Base-by-base conservation (phyloP, 768 basidiomycete species). In the Neoboletus subvelutipes region DNA sequence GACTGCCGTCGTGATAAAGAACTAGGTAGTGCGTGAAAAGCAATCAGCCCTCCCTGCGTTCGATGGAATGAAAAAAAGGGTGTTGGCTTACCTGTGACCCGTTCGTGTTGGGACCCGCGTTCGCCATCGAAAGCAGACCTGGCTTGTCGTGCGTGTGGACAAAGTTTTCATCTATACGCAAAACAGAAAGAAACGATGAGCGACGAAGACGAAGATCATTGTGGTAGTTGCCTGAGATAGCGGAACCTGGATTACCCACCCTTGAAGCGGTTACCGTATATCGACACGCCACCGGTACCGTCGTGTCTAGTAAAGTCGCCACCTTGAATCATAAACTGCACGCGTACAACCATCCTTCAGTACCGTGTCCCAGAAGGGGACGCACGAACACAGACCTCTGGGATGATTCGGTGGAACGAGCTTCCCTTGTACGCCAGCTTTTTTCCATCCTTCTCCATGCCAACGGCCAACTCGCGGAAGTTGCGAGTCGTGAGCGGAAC, bases 81-180 rank as follows among this genome's bases (percentile, higher is more conserved):
- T 2, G 11, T 24, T 28, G 1, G 62, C 76, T 53, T 51, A 85
- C 82, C 71, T 90, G 90, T 15, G 89, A 92, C 36, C 92, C 89
- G 56, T 90, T 91, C 39, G 89, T 90, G 74, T 88, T 82, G 1
- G 77, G 77, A 49, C 93, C 92, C 36, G 92, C 90, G 64, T 91
- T 97, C 39, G 95, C 95, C 90, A 92, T 91, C 41, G 87, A 88
- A 60, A 92, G 79, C 22, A 90, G 73, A 65, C 82, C 86, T 10
- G 85, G 82, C 65, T 80, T 82, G 63, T 74, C 71, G 71, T 92
- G 90, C 58, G 76, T 78, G 55, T 82, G 69, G 54, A 76, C 69
- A 72, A 91, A 92, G 76, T 85, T 90, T 75, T 91, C 87, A 58
- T 89, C 87, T 82, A 58, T 13, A 46, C 26, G 8, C 1, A 15